These are phyloP conservation scores for Sugiyamaella americana DNA, from an alignment of 805 yeast species.

Conservation along the genomic window DNA sequence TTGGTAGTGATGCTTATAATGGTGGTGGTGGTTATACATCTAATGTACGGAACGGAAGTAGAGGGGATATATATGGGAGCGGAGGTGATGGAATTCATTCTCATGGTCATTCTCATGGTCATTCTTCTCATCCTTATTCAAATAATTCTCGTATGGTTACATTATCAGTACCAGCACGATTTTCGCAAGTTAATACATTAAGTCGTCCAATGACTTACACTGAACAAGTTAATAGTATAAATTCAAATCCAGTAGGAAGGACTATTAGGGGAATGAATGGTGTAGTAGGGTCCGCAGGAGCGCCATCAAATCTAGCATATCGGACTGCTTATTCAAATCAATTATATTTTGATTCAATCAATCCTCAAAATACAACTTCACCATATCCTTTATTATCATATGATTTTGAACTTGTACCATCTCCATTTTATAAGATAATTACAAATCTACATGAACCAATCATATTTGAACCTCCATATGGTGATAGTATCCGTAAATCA, in stretches of 20 bases:
- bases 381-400: not conserved
- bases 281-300: not conserved
- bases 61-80: no score
- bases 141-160: no score
- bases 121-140: not conserved
- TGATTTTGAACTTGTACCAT: slow-evolving; percentile 15
- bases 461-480: slow-evolving; percentile 14
- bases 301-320: not conserved
- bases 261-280: not conserved
- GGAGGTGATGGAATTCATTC: no score
- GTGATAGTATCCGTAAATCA: slow-evolving; percentile 6
- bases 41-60: no score
- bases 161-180: no score
- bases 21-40: no score
- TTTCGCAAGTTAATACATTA: slow-evolving; percentile 7
- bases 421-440: slow-evolving; percentile 26
- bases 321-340: not conserved
- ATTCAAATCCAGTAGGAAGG: not conserved
- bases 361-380: slow-evolving; percentile 19
- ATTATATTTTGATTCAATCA: not conserved
- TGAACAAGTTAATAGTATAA: not conserved
- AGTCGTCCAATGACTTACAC: not conserved
- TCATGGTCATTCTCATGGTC: not conserved
- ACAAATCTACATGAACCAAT: slow-evolving; percentile 19
- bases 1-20: no score